phyloP scores from a whole-genome alignment of 2,329 filamentous ascomycete species.

The Taxawa tesnikishii region DNA sequence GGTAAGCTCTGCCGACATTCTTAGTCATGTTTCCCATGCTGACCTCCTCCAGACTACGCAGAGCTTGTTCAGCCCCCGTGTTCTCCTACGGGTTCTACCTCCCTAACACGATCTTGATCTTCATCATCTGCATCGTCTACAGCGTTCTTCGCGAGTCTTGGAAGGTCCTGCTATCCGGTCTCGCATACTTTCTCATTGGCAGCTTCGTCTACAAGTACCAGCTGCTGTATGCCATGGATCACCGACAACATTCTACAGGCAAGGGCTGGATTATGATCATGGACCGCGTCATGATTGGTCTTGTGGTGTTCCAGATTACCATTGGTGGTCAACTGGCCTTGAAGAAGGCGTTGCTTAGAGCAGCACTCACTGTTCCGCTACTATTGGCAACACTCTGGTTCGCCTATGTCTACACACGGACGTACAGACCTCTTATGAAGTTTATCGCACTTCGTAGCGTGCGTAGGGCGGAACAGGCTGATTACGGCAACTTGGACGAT shows the following conservation, averaged over 20 bases:
- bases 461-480: constrained; percentile 45
- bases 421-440: constrained; percentile 78
- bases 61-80: constrained; percentile 69
- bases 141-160: constrained; percentile 72
- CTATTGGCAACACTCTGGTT: constrained; percentile 79
- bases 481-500: constrained; percentile 21
- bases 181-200: constrained; percentile 72
- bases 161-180: constrained; percentile 67
- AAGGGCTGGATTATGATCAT: constrained; percentile 95
- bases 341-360: constrained; percentile 58
- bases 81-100: constrained; percentile 97
- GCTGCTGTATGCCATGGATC: constrained; percentile 94
- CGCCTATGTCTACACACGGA: constrained; percentile 64
- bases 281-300: constrained; percentile 73
- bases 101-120: constrained; percentile 80
- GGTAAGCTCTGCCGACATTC: constrained; percentile 22
- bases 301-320: constrained; percentile 80
- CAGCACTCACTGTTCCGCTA: constrained; percentile 62
- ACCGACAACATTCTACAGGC: constrained; percentile 86
- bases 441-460: constrained; percentile 90
- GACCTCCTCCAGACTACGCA: constrained; percentile 60
- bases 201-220: constrained; percentile 96
- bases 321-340: constrained; percentile 79
- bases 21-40: no score
- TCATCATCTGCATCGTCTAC: constrained; percentile 93